These are phyloP conservation scores for Silene uniflora DNA, from an alignment of 148 eudicot species.

Conservation along the genomic window DNA sequence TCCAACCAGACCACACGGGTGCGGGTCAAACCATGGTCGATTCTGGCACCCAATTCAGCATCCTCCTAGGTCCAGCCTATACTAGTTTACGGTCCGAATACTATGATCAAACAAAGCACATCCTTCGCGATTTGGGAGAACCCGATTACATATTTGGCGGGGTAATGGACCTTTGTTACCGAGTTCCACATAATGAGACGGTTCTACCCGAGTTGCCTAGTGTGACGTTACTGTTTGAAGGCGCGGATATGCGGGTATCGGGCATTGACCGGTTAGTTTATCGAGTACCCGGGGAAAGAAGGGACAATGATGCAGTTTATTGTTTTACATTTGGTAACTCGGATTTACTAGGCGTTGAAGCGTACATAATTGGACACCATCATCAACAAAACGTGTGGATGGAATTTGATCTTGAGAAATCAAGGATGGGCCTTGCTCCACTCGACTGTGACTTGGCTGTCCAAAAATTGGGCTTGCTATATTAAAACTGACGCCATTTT, in stretches of 20 bases:
- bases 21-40: conserved; percentile 68
- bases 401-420: conserved; percentile 47
- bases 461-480: conserved; percentile 20
- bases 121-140: conserved; percentile 31
- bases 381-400: conserved; percentile 51
- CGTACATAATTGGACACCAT: conserved; percentile 42
- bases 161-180: conserved; percentile 42
- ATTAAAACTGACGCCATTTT: not conserved
- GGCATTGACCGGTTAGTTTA: conserved; percentile 34
- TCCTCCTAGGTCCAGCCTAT: conserved; percentile 65
- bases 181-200: conserved; percentile 18
- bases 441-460: conserved; percentile 38
- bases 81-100: conserved; percentile 46
- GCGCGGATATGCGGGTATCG: conserved; percentile 39
- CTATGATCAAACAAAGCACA: conserved; percentile 32
- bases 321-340: conserved; percentile 51
- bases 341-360: conserved; percentile 38
- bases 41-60: conserved; percentile 69
- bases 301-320: conserved; percentile 33
- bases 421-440: conserved; percentile 44
- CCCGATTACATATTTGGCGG: conserved; percentile 38
- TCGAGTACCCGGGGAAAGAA: conserved; percentile 32
- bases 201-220: conserved; percentile 30
- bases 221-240: conserved; percentile 35
- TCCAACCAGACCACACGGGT: conserved; percentile 70